Base-by-base conservation (phyloP, 2,329 filamentous ascomycete genomes). In the Graphilbum ipis-grandicollis region DNA sequence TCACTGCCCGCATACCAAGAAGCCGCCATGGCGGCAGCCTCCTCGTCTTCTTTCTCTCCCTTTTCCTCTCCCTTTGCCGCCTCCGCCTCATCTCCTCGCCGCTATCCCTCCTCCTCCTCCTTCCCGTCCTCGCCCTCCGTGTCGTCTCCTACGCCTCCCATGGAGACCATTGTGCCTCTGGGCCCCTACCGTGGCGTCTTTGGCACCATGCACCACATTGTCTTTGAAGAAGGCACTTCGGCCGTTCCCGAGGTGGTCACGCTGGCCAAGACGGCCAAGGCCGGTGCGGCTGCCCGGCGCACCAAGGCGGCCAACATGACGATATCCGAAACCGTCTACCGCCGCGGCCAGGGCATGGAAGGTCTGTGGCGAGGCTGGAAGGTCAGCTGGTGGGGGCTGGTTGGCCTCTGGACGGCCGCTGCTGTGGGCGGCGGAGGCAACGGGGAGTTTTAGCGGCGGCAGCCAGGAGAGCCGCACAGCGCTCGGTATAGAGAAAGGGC, bases 141-240 rank as follows among this genome's bases (percentile, higher is more conserved):
- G 21, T 6, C 10, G 21, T 10, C 21, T 5, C 21, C 21, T 6
- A 25, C 8, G 8, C 7, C 12, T 7, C 23, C 31, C 19, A 39
- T 81, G 33, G 75, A 83, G 38, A 85, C 83, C 0, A 76, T 94
- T 38, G 75, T 96, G 1, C 75, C 80, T 3, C 66, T 82, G 0
- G 86, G 85, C 3, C 71, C 71, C 4, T 98, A 93, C 54, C 66
- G 72, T 25, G 90, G 90, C n/a, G 66, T 93, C 2, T 54, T 90
- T n/a, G 82, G 84, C 3, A 94, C 88, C 3, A 86, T 94, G 70
- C 88, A 84, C 65, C 71, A 72, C 41, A 90, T 98, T 42, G 68
- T 81, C 1, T 68, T 77, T 26, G 81, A 92, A 48, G 90, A 98
- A 54, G 90, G 90, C 8, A 64, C 63, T 41, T 62, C 71, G 9